phyloP scores from a whole-genome alignment of 805 yeast genomes.

The Lipomyces sp. region DNA sequence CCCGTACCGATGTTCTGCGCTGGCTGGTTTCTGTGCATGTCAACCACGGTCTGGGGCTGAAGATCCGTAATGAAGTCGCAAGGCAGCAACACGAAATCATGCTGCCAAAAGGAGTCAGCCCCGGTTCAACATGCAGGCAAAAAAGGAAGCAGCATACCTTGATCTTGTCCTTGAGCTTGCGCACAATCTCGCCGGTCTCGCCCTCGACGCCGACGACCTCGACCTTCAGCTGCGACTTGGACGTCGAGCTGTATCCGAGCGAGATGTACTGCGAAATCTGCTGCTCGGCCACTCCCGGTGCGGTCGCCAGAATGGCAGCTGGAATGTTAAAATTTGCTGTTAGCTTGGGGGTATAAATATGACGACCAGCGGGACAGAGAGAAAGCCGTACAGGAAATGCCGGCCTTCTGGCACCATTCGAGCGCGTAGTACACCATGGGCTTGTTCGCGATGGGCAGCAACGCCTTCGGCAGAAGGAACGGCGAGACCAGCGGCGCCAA shows the following conservation, averaged over 20 bases:
- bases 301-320: conserved; percentile 48
- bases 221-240: conserved; percentile 48
- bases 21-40: conserved; percentile 71
- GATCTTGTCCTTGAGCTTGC: conserved; percentile 42
- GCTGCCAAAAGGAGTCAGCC: conserved; percentile 16
- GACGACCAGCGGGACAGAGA: background rate
- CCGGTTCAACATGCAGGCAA: background rate
- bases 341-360: background rate
- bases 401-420: conserved; percentile 71
- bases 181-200: conserved; percentile 62
- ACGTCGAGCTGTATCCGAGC: conserved; percentile 23
- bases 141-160: conserved; percentile 14
- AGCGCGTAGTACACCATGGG: conserved; percentile 85
- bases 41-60: conserved; percentile 84
- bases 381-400: conserved; percentile 23
- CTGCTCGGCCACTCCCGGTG: conserved; percentile 44
- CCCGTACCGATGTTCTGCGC: conserved; percentile 68
- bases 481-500: conserved; percentile 67
- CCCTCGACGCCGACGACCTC: conserved; percentile 52
- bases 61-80: conserved; percentile 92
- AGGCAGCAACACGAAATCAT: conserved; percentile 77
- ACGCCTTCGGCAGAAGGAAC: conserved; percentile 72
- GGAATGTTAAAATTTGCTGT: background rate
- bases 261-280: conserved; percentile 41
- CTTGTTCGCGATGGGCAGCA: conserved; percentile 82